Evolutionary conservation across 164 flowering plant genomes (phyloP).

Genomic region (Vitis labrusca): DNA sequence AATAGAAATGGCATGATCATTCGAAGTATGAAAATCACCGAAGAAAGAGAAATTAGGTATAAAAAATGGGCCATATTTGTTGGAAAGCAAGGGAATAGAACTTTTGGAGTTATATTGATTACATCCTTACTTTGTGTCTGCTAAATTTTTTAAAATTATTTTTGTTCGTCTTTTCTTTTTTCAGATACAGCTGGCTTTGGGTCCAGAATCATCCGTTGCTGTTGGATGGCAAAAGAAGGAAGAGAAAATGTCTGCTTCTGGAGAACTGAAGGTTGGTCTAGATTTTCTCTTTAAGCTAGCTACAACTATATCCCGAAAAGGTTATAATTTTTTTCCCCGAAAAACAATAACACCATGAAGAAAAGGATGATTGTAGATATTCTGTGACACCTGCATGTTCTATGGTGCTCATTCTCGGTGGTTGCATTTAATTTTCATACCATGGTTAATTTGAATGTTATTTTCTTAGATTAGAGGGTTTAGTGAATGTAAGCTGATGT

Average conservation of each 20-base stretch:
- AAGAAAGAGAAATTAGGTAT: neutral
- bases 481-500: too few relatives aligned
- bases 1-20: neutral
- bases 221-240: constrained; percentile 92
- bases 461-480: too few relatives aligned
- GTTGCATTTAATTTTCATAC: too few relatives aligned
- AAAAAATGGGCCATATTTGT: neutral
- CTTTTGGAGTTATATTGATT: too few relatives aligned
- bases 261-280: constrained; percentile 78
- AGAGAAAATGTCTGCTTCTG: constrained; percentile 70
- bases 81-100: too few relatives aligned
- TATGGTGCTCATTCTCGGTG: too few relatives aligned
- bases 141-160: constrained; percentile 4
- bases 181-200: constrained; percentile 85
- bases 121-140: neutral
- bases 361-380: too few relatives aligned
- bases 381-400: too few relatives aligned
- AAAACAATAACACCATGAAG: too few relatives aligned
- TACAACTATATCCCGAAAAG: neutral
- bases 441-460: too few relatives aligned
- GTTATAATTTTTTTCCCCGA: too few relatives aligned
- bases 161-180: constrained; percentile 7
- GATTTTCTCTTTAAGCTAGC: neutral
- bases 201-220: constrained; percentile 68
- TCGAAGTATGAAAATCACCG: neutral